Percentiles rank a stretch among this genome's conserved stretches.
These are phyloP conservation scores for Hyphodiscus hymeniophilus DNA, from an alignment of 495 filamentous ascomycete genomes.

Conservation along the genomic window DNA sequence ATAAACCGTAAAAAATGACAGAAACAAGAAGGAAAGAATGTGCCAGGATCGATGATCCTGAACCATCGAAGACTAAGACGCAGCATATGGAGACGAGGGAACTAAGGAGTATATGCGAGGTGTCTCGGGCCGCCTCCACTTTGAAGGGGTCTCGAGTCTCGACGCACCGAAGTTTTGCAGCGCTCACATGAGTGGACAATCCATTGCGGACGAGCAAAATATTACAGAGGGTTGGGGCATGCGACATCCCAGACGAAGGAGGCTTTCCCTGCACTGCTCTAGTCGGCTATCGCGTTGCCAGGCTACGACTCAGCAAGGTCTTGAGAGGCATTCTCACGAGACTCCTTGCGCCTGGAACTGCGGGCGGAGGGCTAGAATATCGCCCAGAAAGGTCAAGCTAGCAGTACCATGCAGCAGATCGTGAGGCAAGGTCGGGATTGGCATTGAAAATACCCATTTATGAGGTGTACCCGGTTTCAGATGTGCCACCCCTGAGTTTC, in stretches of 20 bases:
- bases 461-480: no score
- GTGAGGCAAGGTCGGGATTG: background rate
- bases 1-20: slow-evolving; percentile 23
- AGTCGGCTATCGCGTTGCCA: background rate
- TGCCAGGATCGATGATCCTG: slow-evolving; percentile 21
- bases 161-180: background rate
- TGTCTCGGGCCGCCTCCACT: background rate
- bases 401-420: background rate
- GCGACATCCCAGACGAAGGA: background rate
- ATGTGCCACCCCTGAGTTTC: no score
- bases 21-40: slow-evolving; percentile 20
- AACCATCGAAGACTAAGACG: slow-evolving; percentile 5
- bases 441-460: no score
- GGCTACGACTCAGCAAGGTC: background rate
- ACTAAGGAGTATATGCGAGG: background rate
- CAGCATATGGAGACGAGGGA: slow-evolving; percentile 1
- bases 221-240: background rate
- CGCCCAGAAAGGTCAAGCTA: background rate
- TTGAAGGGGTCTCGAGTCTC: background rate
- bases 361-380: background rate
- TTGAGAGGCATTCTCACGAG: background rate
- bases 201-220: background rate
- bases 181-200: background rate
- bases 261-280: background rate
- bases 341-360: background rate